phyloP scores from a whole-genome alignment of 495 filamentous ascomycete genomes.

The Usnea hakonensis region DNA sequence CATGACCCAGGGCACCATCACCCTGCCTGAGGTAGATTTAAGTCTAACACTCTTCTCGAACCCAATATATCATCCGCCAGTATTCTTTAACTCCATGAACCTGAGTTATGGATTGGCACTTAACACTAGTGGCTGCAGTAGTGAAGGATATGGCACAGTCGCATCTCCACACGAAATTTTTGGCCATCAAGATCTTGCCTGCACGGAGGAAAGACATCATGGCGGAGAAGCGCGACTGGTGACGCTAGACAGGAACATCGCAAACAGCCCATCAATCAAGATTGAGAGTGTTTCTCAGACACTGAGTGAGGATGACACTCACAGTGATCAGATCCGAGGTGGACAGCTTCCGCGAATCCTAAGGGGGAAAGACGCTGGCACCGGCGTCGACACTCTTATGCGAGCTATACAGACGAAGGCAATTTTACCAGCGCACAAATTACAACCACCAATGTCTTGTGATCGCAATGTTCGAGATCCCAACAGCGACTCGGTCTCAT shows the following conservation, averaged over 20 bases:
- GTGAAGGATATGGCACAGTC: background rate
- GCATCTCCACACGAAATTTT: slow-evolving; percentile 19
- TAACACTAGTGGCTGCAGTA: slow-evolving; percentile 2
- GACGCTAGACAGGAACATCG: background rate
- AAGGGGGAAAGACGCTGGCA: slow-evolving; percentile 37
- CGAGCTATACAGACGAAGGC: slow-evolving; percentile 77
- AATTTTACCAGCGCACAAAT: slow-evolving; percentile 33
- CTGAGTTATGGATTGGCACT: slow-evolving; percentile 14
- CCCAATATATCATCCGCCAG: background rate
- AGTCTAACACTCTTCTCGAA: slow-evolving; percentile 3
- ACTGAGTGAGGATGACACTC: background rate
- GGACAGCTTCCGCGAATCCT: background rate
- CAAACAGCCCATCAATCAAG: slow-evolving; percentile 9
- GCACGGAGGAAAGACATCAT: background rate
- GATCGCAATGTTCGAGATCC: slow-evolving; percentile 12
- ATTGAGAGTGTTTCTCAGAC: slow-evolving; percentile 6
- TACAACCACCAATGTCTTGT: slow-evolving; percentile 26
- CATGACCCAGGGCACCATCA: background rate
- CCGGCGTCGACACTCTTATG: slow-evolving; percentile 85
- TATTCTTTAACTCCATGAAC: slow-evolving; percentile 9
- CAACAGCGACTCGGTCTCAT: slow-evolving; percentile 23
- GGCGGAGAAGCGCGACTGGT: background rate
- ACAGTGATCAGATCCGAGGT: background rate
- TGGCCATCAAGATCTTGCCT: slow-evolving; percentile 11
- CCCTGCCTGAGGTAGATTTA: slow-evolving; percentile 4